These are phyloP conservation scores for Fusarium pseudograminearum DNA, from an alignment of 2,329 filamentous ascomycete species.

Conservation along the genomic window DNA sequence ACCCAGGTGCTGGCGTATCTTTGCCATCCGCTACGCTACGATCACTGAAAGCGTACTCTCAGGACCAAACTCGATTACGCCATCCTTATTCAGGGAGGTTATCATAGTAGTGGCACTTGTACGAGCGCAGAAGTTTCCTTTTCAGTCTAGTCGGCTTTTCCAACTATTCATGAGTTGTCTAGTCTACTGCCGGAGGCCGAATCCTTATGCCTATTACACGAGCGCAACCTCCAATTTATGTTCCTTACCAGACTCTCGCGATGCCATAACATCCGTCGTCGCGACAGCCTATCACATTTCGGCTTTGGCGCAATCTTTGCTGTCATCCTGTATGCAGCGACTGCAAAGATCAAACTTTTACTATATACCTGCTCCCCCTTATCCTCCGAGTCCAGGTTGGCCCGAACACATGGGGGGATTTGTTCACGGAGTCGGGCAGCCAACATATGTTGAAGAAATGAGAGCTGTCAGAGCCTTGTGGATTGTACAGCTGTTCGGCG, in stretches of 20 bases:
- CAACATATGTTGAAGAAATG: background rate
- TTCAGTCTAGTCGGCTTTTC: too few species aligned
- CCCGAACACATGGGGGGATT: too few species aligned
- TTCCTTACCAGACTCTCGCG: background rate
- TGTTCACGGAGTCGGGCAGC: too few species aligned
- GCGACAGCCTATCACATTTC: background rate
- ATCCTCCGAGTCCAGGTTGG: too few species aligned
- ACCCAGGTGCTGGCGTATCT: background rate
- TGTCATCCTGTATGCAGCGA: background rate
- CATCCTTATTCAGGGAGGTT: background rate
- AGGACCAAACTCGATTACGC: background rate
- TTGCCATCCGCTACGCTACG: background rate
- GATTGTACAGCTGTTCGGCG: background rate
- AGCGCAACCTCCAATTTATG: too few species aligned
- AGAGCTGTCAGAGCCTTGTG: background rate
- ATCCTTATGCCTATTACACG: too few species aligned
- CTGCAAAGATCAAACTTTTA: background rate
- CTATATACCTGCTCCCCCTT: accelerated
- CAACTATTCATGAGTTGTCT: too few species aligned
- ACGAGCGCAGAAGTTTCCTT: background rate
- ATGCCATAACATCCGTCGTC: background rate
- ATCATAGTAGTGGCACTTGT: background rate
- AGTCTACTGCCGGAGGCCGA: too few species aligned
- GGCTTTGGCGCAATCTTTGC: background rate
- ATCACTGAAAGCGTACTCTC: background rate